phyloP scores from a whole-genome alignment of 177 flowering plant genomes.

The Vitis hybrid region DNA sequence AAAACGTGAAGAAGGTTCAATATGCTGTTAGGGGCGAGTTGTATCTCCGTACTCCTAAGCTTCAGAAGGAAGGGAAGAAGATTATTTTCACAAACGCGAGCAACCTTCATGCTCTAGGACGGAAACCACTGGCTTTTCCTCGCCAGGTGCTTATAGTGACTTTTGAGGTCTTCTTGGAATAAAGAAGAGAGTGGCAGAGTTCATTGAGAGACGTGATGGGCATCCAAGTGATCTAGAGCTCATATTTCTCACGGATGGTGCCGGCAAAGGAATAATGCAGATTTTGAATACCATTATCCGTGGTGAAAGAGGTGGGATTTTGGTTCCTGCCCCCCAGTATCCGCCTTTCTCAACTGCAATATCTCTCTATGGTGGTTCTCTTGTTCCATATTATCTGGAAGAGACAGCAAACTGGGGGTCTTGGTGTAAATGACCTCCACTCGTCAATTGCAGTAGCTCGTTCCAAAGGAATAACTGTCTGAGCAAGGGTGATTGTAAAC shows the following conservation, averaged over 20 bases:
- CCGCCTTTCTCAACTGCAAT: conserved; percentile 91
- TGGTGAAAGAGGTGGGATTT: conserved; percentile 79
- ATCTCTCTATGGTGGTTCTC: conserved; percentile 81
- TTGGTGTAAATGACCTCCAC: conserved; percentile 71
- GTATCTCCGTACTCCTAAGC: conserved; percentile 97
- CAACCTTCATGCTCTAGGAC: conserved; percentile 97
- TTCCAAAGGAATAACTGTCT: conserved; percentile 73
- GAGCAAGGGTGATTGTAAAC: conserved; percentile 98
- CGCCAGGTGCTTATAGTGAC: conserved; percentile 99
- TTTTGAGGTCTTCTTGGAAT: conserved; percentile 97
- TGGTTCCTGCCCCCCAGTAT: conserved; percentile 98
- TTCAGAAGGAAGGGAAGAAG: conserved; percentile 98
- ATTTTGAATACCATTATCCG: conserved; percentile 77
- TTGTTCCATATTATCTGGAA: conserved; percentile 92
- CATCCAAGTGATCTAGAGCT: conserved; percentile 99
- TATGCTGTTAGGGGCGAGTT: conserved; percentile 99
- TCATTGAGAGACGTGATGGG: conserved; percentile 94
- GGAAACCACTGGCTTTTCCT: conserved; percentile 88
- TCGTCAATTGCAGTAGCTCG: conserved; percentile 74
- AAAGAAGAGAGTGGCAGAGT: conserved; percentile 92
- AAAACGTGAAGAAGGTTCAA: conserved; percentile 87
- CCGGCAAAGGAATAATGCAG: conserved; percentile 99
- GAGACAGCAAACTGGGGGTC: conserved; percentile 98
- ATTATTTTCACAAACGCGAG: conserved; percentile 96
- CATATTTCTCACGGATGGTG: conserved; percentile 97